Evolutionary conservation across 306 rosid genomes (phyloP).

Genomic region (Begonia masoniana): DNA sequence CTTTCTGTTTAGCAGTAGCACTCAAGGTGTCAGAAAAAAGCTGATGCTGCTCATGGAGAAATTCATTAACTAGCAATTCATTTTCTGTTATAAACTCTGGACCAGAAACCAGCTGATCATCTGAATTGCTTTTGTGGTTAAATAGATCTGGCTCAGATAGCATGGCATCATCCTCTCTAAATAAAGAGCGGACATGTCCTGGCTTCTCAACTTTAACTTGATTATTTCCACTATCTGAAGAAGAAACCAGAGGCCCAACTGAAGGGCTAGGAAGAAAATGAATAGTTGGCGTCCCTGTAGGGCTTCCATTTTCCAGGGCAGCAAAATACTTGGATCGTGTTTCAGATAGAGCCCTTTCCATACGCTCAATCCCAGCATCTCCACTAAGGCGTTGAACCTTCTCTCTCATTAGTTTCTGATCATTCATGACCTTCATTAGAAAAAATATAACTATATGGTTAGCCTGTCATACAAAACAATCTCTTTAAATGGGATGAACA

Average conservation of each 20-base stretch:
- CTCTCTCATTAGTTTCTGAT: conserved; percentile 68
- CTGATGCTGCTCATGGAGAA: conserved; percentile 47
- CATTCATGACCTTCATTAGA: conserved; percentile 47
- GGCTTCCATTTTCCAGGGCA: conserved; percentile 45
- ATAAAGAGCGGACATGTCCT: conserved; percentile 63
- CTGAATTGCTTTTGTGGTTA: conserved; percentile 24
- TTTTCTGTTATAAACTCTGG: conserved; percentile 44
- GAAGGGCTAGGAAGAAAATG: conserved; percentile 26
- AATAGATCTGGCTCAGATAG: too few relatives aligned
- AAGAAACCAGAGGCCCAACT: conserved; percentile 15
- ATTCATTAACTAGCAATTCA: conserved; percentile 72
- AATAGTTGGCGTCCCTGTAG: conserved; percentile 15
- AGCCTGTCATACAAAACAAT: too few relatives aligned
- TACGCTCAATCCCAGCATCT: conserved; percentile 78
- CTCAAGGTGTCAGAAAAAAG: conserved; percentile 29
- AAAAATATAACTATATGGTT: too few relatives aligned
- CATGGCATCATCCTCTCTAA: conserved; percentile 36
- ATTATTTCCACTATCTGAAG: conserved; percentile 26
- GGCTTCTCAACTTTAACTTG: conserved; percentile 20
- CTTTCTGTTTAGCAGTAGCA: conserved; percentile 32
- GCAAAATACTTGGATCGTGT: conserved; percentile 60
- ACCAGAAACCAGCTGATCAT: conserved; percentile 21
- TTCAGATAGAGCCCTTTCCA: conserved; percentile 71
- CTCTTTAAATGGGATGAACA: too few relatives aligned
- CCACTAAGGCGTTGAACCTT: conserved; percentile 78